These are phyloP conservation scores for Sordaria brevicollis DNA, from an alignment of 495 filamentous ascomycete genomes.

Conservation along the genomic window DNA sequence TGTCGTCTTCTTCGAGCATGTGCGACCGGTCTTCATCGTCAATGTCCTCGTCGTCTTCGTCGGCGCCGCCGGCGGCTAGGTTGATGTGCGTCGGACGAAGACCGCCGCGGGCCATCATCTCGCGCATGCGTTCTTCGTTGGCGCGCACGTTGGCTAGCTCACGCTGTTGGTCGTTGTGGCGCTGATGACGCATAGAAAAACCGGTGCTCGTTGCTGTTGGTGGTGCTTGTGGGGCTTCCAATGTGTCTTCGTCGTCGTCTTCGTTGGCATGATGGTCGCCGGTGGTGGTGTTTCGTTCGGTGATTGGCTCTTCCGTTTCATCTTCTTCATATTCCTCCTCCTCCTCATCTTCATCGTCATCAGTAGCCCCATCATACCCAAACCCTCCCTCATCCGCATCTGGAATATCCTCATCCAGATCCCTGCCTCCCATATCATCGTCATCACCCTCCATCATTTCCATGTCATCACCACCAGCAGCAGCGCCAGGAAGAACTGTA, in stretches of 20 bases:
- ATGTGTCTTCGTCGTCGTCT: constrained; percentile 6
- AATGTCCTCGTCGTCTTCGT: constrained; percentile 34
- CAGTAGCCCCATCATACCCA: constrained; percentile 33
- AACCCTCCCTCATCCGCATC: constrained; percentile 45
- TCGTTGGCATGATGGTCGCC: constrained; percentile 2
- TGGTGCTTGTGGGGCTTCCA: constrained; percentile 5
- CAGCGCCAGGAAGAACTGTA: constrained; percentile 6
- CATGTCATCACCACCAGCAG: constrained; percentile 10
- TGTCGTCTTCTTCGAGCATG: constrained; percentile 45
- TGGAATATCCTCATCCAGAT: constrained; percentile 59
- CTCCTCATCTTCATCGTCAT: constrained; percentile 26
- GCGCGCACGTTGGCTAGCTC: constrained; percentile 26
- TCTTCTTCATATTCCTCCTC: constrained; percentile 20
- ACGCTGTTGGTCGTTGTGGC: constrained; percentile 9
- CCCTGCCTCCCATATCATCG: constrained; percentile 28
- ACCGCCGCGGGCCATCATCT: constrained; percentile 31
- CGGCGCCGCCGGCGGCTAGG: constrained; percentile 18
- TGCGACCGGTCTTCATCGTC: constrained; percentile 37
- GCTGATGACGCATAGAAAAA: neutral
- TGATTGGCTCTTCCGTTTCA: constrained; percentile 12
- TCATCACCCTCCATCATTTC: constrained; percentile 15
- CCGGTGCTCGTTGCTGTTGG: constrained; percentile 16
- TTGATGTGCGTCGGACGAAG: constrained; percentile 12
- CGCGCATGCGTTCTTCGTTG: constrained; percentile 36
- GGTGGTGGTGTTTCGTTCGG: neutral